Base-by-base conservation (phyloP, 2,329 filamentous ascomycete genomes). In the Pseudocercospora fijiensis region DNA sequence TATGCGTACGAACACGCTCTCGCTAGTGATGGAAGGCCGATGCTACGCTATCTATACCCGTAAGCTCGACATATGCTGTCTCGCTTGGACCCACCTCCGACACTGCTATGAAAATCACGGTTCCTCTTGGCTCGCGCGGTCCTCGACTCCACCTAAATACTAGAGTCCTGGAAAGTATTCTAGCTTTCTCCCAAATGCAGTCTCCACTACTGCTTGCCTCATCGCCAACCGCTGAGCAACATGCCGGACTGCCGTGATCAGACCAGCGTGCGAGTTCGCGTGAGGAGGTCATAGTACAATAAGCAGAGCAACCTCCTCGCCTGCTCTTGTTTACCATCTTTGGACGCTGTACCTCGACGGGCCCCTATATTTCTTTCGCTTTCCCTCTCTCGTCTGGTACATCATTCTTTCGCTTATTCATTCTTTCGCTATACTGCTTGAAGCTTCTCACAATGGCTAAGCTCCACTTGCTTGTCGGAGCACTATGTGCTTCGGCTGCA, bases 381-480 rank as follows among this genome's bases (percentile, higher is more conserved):
- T 60, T 60, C 24, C 27, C 13, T 56, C 24, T 37, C 37, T 27
- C 49, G 6, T 4, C 16, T 16, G 49, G 16, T 30, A 13, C 37
- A 24, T 33, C 55, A 41, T 27, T 57, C 55, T 57, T 43, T 52
- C 51, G 56, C 33, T 60, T 45, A 22, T 27, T 49, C 41, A 60
- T 43, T 57, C 30, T 41, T 33, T 43, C 43, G 18, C 30, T 60
- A 26, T 37, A 13, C 18, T 52, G 27, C 49, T 22, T 26, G 37
- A 37, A 28, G 16, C 30, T 43, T 49, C 16, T 52, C 30, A 41
- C 62, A 52, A 64, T 64, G 57, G 57, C 52, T 1, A 60, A 52
- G 33, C 43, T 60, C 30, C 57, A 57, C 18, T 47, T 64, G 41
- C 57, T 64, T 26, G 57, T 64, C n/a, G 62, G 49, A n/a, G 62